These are phyloP conservation scores for Cladosporium velox DNA, from an alignment of 2,329 filamentous ascomycete genomes.

Conservation along the genomic window DNA sequence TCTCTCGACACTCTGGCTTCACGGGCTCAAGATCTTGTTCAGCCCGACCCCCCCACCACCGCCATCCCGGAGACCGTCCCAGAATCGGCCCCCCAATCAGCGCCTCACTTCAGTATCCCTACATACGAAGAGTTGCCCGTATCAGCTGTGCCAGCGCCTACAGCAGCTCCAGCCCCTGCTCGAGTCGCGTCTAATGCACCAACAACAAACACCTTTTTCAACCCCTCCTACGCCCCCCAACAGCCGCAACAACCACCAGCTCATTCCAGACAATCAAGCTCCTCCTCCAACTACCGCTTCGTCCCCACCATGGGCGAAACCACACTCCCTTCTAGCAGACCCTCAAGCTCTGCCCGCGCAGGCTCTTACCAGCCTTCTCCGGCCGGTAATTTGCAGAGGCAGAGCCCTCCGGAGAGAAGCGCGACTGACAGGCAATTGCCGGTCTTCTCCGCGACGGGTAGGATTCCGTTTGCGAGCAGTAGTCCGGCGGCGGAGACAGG, in stretches of 20 bases:
- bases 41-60: no score
- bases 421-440: slow-evolving; percentile 26
- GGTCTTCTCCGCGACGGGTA: slow-evolving; percentile 35
- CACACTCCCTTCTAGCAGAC: slow-evolving; percentile 4
- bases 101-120: slow-evolving; percentile 2
- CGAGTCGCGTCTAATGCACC: no score
- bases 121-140: neutral
- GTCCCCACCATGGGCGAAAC: slow-evolving; percentile 18
- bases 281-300: slow-evolving; percentile 19
- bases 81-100: no score
- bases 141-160: neutral
- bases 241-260: neutral
- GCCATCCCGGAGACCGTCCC: no score
- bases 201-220: neutral
- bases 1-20: no score
- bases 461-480: slow-evolving; percentile 34
- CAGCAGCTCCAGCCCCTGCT: neutral
- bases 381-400: neutral
- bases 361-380: neutral
- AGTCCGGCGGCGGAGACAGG: slow-evolving; percentile 12
- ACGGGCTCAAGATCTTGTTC: no score
- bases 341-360: neutral
- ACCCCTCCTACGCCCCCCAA: neutral
- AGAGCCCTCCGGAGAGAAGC: neutral
- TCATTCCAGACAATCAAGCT: slow-evolving; percentile 22